Conservation (phyloP, 352 stramenopile genomes). For the Thraustochytrium sp. region DNA sequence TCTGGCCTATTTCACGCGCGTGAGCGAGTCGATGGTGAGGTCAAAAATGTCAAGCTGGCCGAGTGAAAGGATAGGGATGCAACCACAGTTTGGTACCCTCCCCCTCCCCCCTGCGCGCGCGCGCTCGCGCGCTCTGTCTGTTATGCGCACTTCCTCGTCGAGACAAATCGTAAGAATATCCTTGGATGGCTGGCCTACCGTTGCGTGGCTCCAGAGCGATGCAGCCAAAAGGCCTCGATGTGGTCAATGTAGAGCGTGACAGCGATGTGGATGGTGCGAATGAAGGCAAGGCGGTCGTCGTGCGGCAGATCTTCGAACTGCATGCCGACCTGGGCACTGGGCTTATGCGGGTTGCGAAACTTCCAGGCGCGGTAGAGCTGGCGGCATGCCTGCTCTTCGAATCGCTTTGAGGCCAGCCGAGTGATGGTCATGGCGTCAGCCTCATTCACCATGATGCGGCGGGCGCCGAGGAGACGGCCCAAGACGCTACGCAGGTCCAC, state of each 20-base stretch:
- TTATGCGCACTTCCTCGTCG: too few species aligned
- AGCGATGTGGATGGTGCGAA: background rate
- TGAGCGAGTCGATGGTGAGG: too few species aligned
- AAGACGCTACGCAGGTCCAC: background rate
- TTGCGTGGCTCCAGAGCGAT: too few species aligned
- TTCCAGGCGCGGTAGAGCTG: slow-evolving; percentile 7
- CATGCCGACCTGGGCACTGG: background rate
- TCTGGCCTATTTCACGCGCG: too few species aligned
- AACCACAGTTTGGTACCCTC: too few species aligned
- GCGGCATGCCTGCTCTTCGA: background rate
- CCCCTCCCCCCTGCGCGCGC: too few species aligned
- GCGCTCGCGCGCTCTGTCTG: too few species aligned
- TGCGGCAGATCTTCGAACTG: background rate
- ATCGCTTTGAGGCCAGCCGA: background rate
- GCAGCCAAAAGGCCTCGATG: background rate
- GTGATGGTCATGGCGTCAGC: background rate
- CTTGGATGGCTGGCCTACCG: too few species aligned
- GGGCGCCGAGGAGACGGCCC: too few species aligned
- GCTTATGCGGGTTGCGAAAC: background rate
- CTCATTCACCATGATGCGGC: slow-evolving; percentile 1
- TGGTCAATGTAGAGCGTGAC: background rate
- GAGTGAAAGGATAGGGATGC: too few species aligned
- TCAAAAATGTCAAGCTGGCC: too few species aligned
- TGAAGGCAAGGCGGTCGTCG: background rate
- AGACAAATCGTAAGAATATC: too few species aligned